Conservation (phyloP, 352 stramenopile genomes). For the Phytophthora agathidicida region DNA sequence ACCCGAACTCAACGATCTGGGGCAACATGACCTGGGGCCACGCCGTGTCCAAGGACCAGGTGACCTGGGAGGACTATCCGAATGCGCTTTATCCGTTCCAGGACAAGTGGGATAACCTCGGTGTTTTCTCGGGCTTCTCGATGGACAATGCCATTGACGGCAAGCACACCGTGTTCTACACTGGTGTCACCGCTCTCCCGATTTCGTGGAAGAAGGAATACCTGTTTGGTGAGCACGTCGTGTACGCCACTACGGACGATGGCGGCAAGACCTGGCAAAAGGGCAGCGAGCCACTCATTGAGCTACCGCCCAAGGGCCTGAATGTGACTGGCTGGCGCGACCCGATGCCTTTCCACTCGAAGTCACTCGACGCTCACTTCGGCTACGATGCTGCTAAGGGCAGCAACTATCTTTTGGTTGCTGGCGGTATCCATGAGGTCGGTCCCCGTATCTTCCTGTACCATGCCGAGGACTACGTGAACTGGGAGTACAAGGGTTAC, state of each 20-base stretch:
- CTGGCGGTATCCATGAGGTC: conserved; percentile 56
- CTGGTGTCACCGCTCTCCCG: conserved; percentile 49
- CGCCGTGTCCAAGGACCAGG: conserved; percentile 71
- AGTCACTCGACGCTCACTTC: conserved; percentile 51
- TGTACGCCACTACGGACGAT: conserved; percentile 67
- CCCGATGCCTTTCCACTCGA: conserved; percentile 64
- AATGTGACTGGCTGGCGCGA: conserved; percentile 75
- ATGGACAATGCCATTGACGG: conserved; percentile 60
- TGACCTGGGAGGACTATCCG: conserved; percentile 74
- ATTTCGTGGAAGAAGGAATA: conserved; percentile 62
- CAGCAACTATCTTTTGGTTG: conserved; percentile 67
- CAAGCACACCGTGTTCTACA: conserved; percentile 79
- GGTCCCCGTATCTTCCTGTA: conserved; percentile 73
- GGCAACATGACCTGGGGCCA: conserved; percentile 85
- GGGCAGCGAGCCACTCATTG: conserved; percentile 51
- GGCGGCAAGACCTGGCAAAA: conserved; percentile 70
- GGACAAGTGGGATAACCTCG: conserved; percentile 71
- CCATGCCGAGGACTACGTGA: conserved; percentile 59
- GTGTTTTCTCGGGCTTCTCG: conserved; percentile 77
- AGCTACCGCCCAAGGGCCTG: conserved; percentile 48
- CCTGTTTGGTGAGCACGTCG: conserved; percentile 69
- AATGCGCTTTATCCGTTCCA: conserved; percentile 56
- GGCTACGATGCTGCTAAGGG: conserved; percentile 20
- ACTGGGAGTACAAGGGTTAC: conserved; percentile 74
- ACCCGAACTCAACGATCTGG: conserved; percentile 63